Percentiles rank a stretch among this genome's conserved stretches.
These are phyloP conservation scores for Mucor racemosus DNA, from an alignment of 371 early-diverging fungal genomes.

Conservation along the genomic window DNA sequence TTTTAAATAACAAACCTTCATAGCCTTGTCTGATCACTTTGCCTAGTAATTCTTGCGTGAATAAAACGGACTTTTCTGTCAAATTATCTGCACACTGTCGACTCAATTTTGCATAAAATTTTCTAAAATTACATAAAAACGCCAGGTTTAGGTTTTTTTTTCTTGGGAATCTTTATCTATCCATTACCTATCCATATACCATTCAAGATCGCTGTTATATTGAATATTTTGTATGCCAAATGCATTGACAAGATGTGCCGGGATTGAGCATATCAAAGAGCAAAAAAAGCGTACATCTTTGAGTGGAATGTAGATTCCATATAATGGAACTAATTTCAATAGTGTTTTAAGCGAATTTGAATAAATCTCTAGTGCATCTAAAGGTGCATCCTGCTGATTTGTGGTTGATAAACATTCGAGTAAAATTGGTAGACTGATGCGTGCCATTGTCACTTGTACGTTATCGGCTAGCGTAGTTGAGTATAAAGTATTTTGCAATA, in stretches of 20 bases:
- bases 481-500: slow-evolving; percentile 13
- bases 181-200: slow-evolving; percentile 22
- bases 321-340: neutral
- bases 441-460: slow-evolving; percentile 9
- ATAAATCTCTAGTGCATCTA: slow-evolving; percentile 24
- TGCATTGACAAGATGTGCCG: slow-evolving; percentile 34
- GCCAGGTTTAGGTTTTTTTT: neutral
- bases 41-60: slow-evolving; percentile 27
- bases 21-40: slow-evolving; percentile 43
- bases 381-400: slow-evolving; percentile 6
- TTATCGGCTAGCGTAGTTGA: neutral
- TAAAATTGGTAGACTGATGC: slow-evolving; percentile 24
- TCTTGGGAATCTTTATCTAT: neutral
- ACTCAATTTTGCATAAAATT: slow-evolving; percentile 24
- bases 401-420: slow-evolving; percentile 27
- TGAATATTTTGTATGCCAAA: slow-evolving; percentile 25
- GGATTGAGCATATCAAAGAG: slow-evolving; percentile 37
- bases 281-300: slow-evolving; percentile 28
- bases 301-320: neutral
- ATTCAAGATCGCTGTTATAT: slow-evolving; percentile 14
- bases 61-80: neutral
- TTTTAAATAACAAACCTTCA: slow-evolving; percentile 18
- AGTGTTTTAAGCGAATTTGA: neutral
- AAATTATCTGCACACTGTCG: slow-evolving; percentile 13
- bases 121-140: slow-evolving; percentile 7